Conservation (phyloP, 1,284 basidiomycete genomes). For the Volvariella surrecta region DNA sequence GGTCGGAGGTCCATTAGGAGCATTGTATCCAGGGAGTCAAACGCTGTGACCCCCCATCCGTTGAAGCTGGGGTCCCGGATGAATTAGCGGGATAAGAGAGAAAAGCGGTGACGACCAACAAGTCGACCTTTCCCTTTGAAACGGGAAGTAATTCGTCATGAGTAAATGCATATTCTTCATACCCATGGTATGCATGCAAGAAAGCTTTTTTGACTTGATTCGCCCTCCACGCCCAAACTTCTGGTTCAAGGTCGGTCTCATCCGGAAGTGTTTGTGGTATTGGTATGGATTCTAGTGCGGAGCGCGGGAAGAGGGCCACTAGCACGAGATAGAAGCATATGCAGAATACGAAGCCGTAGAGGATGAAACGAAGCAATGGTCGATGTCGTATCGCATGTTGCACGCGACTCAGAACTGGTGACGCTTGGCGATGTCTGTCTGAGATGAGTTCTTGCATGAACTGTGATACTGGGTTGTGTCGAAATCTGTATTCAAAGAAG, state of each 20-base stretch:
- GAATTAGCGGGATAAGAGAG: background rate
- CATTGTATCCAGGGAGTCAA: slow-evolving; percentile 86
- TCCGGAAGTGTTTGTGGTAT: slow-evolving; percentile 8
- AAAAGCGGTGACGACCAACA: slow-evolving; percentile 29
- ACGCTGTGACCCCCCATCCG: slow-evolving; percentile 81
- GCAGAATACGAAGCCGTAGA: slow-evolving; percentile 14
- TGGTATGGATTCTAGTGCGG: slow-evolving; percentile 3
- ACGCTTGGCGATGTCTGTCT: no score
- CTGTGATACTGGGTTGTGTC: no score
- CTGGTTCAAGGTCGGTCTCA: slow-evolving; percentile 12
- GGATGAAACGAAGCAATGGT: slow-evolving; percentile 15
- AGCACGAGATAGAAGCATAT: slow-evolving; percentile 13
- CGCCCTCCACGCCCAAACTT: slow-evolving; percentile 46
- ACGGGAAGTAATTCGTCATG: slow-evolving; percentile 56
- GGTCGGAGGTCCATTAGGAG: slow-evolving; percentile 77
- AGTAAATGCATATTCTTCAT: slow-evolving; percentile 46
- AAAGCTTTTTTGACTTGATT: slow-evolving; percentile 51
- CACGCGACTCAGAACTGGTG: background rate
- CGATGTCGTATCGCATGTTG: slow-evolving; percentile 14
- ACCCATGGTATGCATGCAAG: slow-evolving; percentile 55
- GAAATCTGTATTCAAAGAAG: no score
- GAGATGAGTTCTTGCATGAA: no score
- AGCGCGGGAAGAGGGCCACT: background rate
- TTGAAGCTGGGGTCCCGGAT: slow-evolving; percentile 46
- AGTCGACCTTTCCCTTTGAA: slow-evolving; percentile 35